A percentile compares a stretch with the other conserved stretches of the same genome.
phyloP scores from a whole-genome alignment of 1,284 basidiomycete species.

The Omphalotus olearius region DNA sequence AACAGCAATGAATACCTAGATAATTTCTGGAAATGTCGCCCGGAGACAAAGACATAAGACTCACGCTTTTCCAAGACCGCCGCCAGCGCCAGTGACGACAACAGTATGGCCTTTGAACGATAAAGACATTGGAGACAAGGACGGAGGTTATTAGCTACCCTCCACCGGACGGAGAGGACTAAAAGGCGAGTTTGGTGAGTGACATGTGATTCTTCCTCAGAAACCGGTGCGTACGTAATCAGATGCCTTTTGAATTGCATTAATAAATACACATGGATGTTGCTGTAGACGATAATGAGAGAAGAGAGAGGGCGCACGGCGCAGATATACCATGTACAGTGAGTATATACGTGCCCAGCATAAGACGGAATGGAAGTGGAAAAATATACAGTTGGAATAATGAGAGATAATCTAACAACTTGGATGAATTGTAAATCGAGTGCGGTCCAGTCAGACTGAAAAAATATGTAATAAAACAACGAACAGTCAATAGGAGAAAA shows the following conservation, averaged over 20 bases:
- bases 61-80: slow-evolving; percentile 89
- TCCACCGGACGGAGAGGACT: neutral
- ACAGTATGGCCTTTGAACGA: slow-evolving; percentile 93
- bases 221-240: neutral
- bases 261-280: slow-evolving; percentile 10
- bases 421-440: slow-evolving; percentile 18
- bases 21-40: neutral
- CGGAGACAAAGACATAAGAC: slow-evolving; percentile 25
- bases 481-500: slow-evolving; percentile 15
- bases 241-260: neutral
- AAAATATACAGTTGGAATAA: neutral
- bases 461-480: slow-evolving; percentile 19
- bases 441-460: slow-evolving; percentile 12
- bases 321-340: slow-evolving; percentile 29
- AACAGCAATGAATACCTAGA: slow-evolving; percentile 86
- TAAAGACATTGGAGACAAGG: slow-evolving; percentile 43
- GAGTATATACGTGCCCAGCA: slow-evolving; percentile 14
- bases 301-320: slow-evolving; percentile 24
- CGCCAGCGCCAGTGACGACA: slow-evolving; percentile 94
- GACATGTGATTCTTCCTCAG: neutral
- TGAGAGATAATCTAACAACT: neutral
- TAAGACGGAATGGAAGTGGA: neutral
- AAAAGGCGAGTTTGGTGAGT: neutral
- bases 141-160: neutral
- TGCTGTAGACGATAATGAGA: slow-evolving; percentile 22